Evolutionary conservation across 2,329 filamentous ascomycete species (phyloP), one percentile per base, ranked within the genome.

Genomic region (Exophiala spinifera): DNA sequence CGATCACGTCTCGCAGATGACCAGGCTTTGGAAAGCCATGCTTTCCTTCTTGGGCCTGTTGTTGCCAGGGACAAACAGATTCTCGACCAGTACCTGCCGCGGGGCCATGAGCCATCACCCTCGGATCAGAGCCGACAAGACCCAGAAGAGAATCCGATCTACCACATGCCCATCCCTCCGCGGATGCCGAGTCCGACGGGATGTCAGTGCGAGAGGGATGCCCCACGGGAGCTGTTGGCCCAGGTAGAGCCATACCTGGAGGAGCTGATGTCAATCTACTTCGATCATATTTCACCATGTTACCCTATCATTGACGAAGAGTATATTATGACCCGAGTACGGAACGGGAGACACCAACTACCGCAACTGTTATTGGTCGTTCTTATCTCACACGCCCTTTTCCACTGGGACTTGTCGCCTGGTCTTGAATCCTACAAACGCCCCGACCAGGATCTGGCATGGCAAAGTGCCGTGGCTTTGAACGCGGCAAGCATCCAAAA

Each of bases 381-480:
- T 53, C 66, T 86, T 1, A 82, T 84, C 60, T 82, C 81, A 0
- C 78, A 82, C 62, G 76, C 79, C 0, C 65, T 84, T 3, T 74
- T 80, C 3, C 83, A 80, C 61, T 86, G 83, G 82, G 73, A 74
- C 21, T 74, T 76, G 48, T 76, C 75, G 0, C 71, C 72, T 0
- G 67, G 71, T 3, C 64, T 79, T 2, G 68, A 70, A 4, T 67
- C 68, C 5, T 74, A 79, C 53, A 74, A 45, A n/a, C n/a, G n/a
- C n/a, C 82, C 82, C 0, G 82, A 86, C 62, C 73, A 75, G 37
- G 76, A 81, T 43, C 85, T 82, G 63, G 77, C 82, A 7, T 84
- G 84, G 75, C 85, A 85, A 55, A 74, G 83, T 54, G 81, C 81
- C 6, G 80, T 78, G 17, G 80, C 81, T 48, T 80, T 81, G 1